Evolutionary conservation across 2,329 filamentous ascomycete genomes (phyloP).

Genomic region (Fusarium fracticaudum): DNA sequence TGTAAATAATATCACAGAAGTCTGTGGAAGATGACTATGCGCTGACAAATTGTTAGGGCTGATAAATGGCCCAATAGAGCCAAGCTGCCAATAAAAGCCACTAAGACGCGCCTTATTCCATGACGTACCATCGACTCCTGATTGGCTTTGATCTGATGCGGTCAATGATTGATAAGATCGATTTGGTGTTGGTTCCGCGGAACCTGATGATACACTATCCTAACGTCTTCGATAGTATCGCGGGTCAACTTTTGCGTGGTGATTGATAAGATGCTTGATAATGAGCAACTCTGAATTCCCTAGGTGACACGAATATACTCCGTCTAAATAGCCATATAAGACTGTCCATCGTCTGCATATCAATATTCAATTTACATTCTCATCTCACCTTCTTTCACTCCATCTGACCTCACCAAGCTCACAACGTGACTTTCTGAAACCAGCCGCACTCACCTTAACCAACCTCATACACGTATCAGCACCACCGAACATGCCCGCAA

Average conservation of each 20-base stretch:
- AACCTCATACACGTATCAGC: rapidly evolving
- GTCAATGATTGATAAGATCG: background rate
- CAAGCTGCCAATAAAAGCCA: no score
- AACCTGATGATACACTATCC: background rate
- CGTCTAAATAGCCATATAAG: rapidly evolving
- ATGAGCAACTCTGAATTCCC: rapidly evolving
- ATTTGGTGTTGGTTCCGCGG: background rate
- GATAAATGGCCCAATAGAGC: background rate
- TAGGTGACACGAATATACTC: rapidly evolving
- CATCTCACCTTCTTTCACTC: no score
- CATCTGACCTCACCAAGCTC: background rate
- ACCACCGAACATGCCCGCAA: background rate
- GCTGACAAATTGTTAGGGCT: background rate
- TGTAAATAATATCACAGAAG: rapidly evolving
- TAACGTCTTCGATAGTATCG: rapidly evolving
- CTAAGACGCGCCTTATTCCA: background rate
- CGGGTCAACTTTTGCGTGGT: background rate
- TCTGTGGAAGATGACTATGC: no score
- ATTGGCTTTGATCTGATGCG: background rate
- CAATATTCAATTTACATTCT: rapidly evolving
- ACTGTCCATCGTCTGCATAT: rapidly evolving
- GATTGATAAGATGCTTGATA: background rate
- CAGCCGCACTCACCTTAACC: rapidly evolving
- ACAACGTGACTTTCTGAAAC: background rate
- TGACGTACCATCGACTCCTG: no score